Conservation (phyloP, 148 eudicot species). For the Persicaria maculosa region DNA sequence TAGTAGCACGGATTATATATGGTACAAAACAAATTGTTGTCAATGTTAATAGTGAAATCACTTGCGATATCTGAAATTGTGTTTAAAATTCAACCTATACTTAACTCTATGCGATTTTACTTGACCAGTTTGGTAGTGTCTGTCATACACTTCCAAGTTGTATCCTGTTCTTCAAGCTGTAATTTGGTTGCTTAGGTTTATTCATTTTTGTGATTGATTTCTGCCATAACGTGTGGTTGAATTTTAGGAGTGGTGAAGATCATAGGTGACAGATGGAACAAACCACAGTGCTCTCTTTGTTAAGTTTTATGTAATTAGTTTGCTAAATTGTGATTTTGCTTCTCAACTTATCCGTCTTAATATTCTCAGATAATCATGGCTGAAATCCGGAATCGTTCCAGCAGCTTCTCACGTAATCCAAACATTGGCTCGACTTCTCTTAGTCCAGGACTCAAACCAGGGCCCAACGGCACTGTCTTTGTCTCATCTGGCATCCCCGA, state of each 20-base stretch:
- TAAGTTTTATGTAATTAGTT: background rate
- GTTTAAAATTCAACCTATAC: background rate
- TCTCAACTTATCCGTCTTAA: background rate
- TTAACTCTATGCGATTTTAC: no score
- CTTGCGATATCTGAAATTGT: background rate
- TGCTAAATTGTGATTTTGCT: background rate
- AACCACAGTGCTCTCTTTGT: background rate
- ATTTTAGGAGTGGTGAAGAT: background rate
- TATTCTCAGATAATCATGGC: conserved; percentile 4
- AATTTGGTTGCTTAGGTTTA: no score
- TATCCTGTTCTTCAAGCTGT: background rate
- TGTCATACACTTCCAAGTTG: background rate
- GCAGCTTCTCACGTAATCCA: conserved; percentile 14
- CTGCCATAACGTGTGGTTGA: background rate
- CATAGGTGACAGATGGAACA: background rate
- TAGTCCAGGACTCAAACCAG: conserved; percentile 10
- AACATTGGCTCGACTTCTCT: conserved; percentile 1
- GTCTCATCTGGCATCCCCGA: conserved; percentile 92
- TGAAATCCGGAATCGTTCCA: conserved; percentile 3
- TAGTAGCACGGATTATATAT: background rate
- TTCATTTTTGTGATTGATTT: background rate
- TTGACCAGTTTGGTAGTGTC: no score
- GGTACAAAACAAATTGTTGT: background rate
- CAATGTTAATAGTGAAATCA: background rate
- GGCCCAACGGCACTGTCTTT: conserved; percentile 66